These are phyloP conservation scores for Naganishia sp. DNA, from an alignment of 1,284 basidiomycete genomes.

Conservation along the genomic window DNA sequence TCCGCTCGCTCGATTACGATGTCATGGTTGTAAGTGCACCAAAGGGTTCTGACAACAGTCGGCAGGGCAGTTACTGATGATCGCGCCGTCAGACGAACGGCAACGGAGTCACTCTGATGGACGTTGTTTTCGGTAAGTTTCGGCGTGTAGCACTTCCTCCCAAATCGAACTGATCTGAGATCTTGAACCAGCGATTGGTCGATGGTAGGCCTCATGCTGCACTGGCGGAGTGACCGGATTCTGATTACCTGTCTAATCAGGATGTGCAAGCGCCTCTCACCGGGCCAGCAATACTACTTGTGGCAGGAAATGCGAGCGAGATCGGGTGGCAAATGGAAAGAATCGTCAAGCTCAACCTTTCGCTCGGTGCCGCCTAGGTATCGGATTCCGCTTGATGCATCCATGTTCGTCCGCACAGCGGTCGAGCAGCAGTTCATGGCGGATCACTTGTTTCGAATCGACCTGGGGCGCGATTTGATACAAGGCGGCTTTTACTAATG, in stretches of 20 bases:
- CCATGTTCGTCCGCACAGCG: not conserved
- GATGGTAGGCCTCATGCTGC: slow-evolving; percentile 2
- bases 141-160: not conserved
- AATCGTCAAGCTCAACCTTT: too few species aligned
- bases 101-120: slow-evolving; percentile 12
- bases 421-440: slow-evolving; percentile 14
- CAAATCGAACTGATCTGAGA: not conserved
- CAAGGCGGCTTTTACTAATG: slow-evolving; percentile 4
- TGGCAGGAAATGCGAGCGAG: slow-evolving; percentile 3
- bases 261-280: not conserved
- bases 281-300: not conserved
- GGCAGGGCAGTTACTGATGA: not conserved
- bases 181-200: not conserved
- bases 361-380: not conserved
- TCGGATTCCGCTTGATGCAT: not conserved
- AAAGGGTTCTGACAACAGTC: not conserved
- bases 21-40: slow-evolving; percentile 6
- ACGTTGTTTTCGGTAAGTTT: slow-evolving; percentile 9
- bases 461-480: slow-evolving; percentile 1
- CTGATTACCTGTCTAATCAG: not conserved
- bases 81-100: slow-evolving; percentile 6
- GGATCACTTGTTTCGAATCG: slow-evolving; percentile 7
- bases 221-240: not conserved
- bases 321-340: too few species aligned
- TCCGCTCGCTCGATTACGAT: not conserved